A percentile compares a stretch with the other conserved stretches of the same genome.
Conservation (phyloP, 257 asterid genomes). For the Craterostigma plantagineum region DNA sequence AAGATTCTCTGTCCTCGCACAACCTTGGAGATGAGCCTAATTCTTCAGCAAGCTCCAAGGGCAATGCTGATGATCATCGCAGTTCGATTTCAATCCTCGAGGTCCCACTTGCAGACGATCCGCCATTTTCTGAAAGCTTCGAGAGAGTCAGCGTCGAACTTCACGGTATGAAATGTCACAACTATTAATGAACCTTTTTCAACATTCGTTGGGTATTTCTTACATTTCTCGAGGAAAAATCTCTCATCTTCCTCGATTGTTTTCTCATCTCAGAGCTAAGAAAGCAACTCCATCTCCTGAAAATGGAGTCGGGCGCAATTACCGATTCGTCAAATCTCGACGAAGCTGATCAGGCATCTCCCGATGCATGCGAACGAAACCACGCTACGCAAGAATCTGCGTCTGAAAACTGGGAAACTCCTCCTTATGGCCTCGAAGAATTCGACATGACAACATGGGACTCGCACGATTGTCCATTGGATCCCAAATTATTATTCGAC, state of each 20-base stretch:
- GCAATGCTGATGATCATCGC: constrained; percentile 17
- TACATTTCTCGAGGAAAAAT: neutral
- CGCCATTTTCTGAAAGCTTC: constrained; percentile 30
- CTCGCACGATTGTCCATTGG: constrained; percentile 40
- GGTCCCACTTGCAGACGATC: constrained; percentile 28
- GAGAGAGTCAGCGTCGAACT: constrained; percentile 43
- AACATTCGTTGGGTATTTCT: neutral
- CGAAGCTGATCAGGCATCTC: constrained; percentile 16
- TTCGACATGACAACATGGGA: constrained; percentile 31
- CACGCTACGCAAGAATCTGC: constrained; percentile 6
- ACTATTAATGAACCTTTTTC: constrained; percentile 1
- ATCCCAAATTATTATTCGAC: constrained; percentile 38
- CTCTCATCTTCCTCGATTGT: neutral
- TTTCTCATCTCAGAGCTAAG: constrained; percentile 35
- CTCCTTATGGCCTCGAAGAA: constrained; percentile 39
- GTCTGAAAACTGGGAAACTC: constrained; percentile 35
- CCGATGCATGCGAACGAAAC: constrained; percentile 15
- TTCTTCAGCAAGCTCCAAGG: constrained; percentile 43
- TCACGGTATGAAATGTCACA: constrained; percentile 42
- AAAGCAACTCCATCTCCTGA: constrained; percentile 76
- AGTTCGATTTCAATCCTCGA: constrained; percentile 57
- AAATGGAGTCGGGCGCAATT: constrained; percentile 46
- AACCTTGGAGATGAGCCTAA: constrained; percentile 25
- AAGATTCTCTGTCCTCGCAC: too few relatives aligned
- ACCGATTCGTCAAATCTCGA: constrained; percentile 20